Base-by-base conservation (phyloP, 257 asterid species). In the Lantana camara region DNA sequence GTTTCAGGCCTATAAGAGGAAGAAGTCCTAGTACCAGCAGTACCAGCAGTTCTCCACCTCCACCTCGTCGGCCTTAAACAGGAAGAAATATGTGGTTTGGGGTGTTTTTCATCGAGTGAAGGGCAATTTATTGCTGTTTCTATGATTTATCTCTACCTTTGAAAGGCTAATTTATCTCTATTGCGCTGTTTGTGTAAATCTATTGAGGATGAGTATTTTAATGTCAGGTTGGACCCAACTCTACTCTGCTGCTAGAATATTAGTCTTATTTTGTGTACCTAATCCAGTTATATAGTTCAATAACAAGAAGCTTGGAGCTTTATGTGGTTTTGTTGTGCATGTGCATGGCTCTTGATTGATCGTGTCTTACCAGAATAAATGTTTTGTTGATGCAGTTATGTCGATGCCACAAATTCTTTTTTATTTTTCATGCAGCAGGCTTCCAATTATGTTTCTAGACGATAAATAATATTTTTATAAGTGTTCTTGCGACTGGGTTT, bases 11-110 rank as follows among this genome's bases (percentile, higher is more conserved):
- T 1, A 40, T 74, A 8, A 74, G 79, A 67, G 74, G 74, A 74
- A 69, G 75, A 63, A 74, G 75, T 42, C 71, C 68, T 17, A 74
- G 79, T 35, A 69, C 32, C 61, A 68, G 75, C 72, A 74, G 72
- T 75, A 73, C 74, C 62, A 74, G 75, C 61, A 58, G 72, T 46
- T 63, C 78, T 2, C 74, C 78, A 32, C 78, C 78, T 20, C 74
- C 78, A 32, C 78, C 78, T n/a, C 73, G 70, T 2, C 67, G 62
- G 67, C 74, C 63, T 49, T 64, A 10, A 62, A 41, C 1, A n/a
- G n/a, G 21, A 10, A 6, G 41, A 35, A 37, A 37, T n/a, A n/a
- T n/a, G n/a, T n/a, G n/a, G n/a, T n/a, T n/a, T n/a, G n/a, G n/a
- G n/a, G n/a, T n/a, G n/a, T n/a, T n/a, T n/a, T n/a, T n/a, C n/a